Conservation (phyloP, 192 early-diverging fungal species). For the Bifiguratus adelaidae region DNA sequence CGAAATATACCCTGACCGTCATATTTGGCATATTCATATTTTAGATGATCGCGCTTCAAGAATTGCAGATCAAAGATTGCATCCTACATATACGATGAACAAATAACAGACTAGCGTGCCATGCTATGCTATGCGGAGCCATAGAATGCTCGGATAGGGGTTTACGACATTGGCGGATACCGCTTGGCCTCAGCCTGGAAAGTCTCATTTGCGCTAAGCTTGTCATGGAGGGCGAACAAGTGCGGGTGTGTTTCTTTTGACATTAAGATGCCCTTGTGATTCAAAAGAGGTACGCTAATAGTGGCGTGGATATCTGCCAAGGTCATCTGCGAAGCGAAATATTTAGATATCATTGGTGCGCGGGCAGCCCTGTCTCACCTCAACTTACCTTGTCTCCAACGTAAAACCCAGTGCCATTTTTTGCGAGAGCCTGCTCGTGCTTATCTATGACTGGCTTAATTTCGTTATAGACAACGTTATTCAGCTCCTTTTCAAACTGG, state of each 20-base stretch:
- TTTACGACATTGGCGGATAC: neutral
- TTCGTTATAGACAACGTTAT: neutral
- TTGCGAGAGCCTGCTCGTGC: slow-evolving; percentile 2
- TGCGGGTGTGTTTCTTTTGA: neutral
- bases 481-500: neutral
- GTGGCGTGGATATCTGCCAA: neutral
- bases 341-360: neutral
- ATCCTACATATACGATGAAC: no score
- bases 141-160: no score
- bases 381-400: slow-evolving; percentile 1
- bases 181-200: neutral
- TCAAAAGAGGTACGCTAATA: neutral
- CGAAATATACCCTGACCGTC: no score
- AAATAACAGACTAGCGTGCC: no score
- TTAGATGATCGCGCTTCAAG: no score
- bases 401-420: slow-evolving; percentile 2
- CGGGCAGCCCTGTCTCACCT: no score
- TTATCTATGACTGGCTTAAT: neutral
- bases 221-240: slow-evolving; percentile 1
- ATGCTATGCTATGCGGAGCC: no score
- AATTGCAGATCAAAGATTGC: no score
- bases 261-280: neutral
- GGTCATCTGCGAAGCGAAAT: neutral
- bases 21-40: no score
- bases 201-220: neutral